Evolutionary conservation across 306 rosid genomes (phyloP).

Genomic region (Glycine tomentella): DNA sequence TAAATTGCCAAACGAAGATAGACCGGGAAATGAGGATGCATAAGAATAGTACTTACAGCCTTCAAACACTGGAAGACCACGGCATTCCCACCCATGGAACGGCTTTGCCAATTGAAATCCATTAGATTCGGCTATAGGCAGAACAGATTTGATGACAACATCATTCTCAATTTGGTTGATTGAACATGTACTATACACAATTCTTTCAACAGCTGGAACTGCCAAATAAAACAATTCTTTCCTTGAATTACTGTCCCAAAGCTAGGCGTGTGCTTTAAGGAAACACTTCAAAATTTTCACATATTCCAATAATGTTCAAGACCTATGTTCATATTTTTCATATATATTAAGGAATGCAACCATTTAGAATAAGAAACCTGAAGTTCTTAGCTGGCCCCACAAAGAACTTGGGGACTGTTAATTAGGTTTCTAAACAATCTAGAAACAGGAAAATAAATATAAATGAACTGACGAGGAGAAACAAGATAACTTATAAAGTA

Average conservation of each 20-base stretch:
- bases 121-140: slow-evolving; percentile 68
- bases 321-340: neutral
- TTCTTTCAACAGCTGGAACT: slow-evolving; percentile 82
- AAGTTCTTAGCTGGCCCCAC: neutral
- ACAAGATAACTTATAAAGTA: slow-evolving; percentile 64
- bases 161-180: slow-evolving; percentile 82
- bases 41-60: slow-evolving; percentile 63
- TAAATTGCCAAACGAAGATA: neutral
- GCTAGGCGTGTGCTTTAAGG: neutral
- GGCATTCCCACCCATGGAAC: slow-evolving; percentile 72
- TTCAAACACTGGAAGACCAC: slow-evolving; percentile 70
- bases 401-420: neutral
- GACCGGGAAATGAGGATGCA: neutral
- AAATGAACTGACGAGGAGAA: slow-evolving; percentile 3
- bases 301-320: neutral
- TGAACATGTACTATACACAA: slow-evolving; percentile 91
- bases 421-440: neutral
- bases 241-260: neutral
- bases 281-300: neutral
- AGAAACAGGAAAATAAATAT: neutral
- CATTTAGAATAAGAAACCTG: neutral
- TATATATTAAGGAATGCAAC: neutral
- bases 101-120: slow-evolving; percentile 69
- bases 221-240: slow-evolving; percentile 44
- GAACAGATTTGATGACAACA: slow-evolving; percentile 71